Base-by-base conservation (phyloP, 1,284 basidiomycete genomes). In the Apiotrichum montevideense region DNA sequence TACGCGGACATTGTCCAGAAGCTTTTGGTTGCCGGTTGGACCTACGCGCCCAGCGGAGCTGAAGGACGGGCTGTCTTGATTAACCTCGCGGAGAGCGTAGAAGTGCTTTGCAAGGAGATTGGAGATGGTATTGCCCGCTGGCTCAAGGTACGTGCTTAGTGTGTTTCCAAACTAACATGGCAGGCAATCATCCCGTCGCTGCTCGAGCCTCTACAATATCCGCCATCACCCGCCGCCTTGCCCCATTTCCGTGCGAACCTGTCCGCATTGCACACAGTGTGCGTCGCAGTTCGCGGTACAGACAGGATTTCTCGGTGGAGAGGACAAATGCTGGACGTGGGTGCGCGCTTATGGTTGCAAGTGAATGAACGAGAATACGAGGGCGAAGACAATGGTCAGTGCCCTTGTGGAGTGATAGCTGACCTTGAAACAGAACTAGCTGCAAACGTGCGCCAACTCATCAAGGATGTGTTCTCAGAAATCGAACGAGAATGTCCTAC, bases 161-260 rank as follows among this genome's bases (percentile, higher is more conserved):
- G 2, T 33, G 21, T 4, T 21, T n/a, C 15, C 13, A 29, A 29
- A 41, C 8, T 4, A 51, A 42, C 56, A 57, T 40, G 6, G 10
- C 49, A 77, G 73, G 59, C 65, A 2, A 67, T 74, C 50, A 66
- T 77, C 4, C 75, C 75, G 1, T 51, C 69, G 13, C 63, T 77
- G 1, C 65, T 76, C 9, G 63, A 68, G 6, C 73, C 74, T 1
- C 60, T 75, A 8, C 68, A 70, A 51, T 66, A 68, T 46, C 62
- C 68, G 0, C 73, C 76, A 0, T 64, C 70, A n/a, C 54, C 64
- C 0, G 41, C 58, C 3, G 61, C 66, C 11, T 40, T 72, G 15
- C 58, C 59, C 0, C 72, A 73, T 35, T 69, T 67, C 52, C 42
- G 47, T 4, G 67, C 71, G 39, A 76, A 75, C 46, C 63, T 76